phyloP scores from a whole-genome alignment of 108 stramenopile genomes.

The Skeletonema tropicum region DNA sequence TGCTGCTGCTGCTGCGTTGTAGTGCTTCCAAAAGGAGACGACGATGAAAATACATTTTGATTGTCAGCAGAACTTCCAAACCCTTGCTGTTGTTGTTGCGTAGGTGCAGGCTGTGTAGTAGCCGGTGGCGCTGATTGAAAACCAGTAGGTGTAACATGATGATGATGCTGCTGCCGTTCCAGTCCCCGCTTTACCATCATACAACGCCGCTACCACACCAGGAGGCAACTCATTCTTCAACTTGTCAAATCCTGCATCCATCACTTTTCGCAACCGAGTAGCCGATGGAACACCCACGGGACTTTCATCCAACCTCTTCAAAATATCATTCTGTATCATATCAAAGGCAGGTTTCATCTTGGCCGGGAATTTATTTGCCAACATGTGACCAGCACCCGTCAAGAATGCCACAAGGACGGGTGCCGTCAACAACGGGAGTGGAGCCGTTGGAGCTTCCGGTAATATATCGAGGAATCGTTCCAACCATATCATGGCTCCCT shows the following conservation, averaged over 20 bases:
- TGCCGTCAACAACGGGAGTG: constrained; percentile 77
- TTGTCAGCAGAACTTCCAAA: constrained; percentile 44
- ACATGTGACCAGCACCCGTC: constrained; percentile 86
- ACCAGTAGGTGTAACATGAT: too few relatives aligned
- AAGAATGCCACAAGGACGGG: constrained; percentile 87
- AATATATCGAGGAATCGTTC: constrained; percentile 72
- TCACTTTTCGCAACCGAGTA: constrained; percentile 69
- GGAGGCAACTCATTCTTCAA: constrained; percentile 60
- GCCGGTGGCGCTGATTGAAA: constrained; percentile 1
- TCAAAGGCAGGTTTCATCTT: constrained; percentile 56
- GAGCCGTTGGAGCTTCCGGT: constrained; percentile 59
- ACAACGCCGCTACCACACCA: constrained; percentile 68
- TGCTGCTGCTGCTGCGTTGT: too few relatives aligned
- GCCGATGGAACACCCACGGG: constrained; percentile 76
- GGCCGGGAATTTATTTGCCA: constrained; percentile 65
- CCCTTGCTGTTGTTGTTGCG: constrained; percentile 18
- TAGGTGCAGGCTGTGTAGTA: background rate
- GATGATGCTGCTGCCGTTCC: too few relatives aligned
- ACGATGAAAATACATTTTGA: constrained; percentile 12
- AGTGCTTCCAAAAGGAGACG: background rate
- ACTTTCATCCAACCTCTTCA: constrained; percentile 75
- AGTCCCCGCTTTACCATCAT: constrained; percentile 51
- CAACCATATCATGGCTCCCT: constrained; percentile 76
- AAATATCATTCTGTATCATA: constrained; percentile 54
- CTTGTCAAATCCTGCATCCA: constrained; percentile 64